phyloP scores from a whole-genome alignment of 2,329 filamentous ascomycete genomes.

The Penicillium griseofulvum region DNA sequence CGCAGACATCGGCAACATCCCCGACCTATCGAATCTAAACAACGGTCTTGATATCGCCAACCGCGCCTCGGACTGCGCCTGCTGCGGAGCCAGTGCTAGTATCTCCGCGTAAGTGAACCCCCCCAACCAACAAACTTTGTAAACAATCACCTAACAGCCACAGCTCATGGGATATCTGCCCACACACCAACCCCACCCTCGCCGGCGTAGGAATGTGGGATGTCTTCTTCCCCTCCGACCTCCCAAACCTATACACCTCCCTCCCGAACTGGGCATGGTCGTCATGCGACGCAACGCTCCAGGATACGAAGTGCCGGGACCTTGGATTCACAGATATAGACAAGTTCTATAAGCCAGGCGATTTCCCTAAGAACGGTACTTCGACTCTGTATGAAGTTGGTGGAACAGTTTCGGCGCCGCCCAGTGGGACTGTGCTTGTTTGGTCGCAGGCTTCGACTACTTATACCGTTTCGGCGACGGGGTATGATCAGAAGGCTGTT shows the following conservation, averaged over 20 bases:
- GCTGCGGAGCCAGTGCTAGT: constrained; percentile 37
- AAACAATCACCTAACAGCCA: background rate
- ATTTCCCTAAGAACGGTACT: constrained; percentile 29
- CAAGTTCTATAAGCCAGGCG: constrained; percentile 24
- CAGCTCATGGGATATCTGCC: constrained; percentile 34
- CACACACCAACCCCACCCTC: constrained; percentile 26
- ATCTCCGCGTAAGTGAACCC: constrained; percentile 32
- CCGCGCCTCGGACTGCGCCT: constrained; percentile 32
- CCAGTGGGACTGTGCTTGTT: constrained; percentile 35
- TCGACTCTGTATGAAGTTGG: constrained; percentile 30
- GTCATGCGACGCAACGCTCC: constrained; percentile 17
- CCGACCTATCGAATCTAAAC: constrained; percentile 18
- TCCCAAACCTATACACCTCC: constrained; percentile 19
- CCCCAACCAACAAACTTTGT: background rate
- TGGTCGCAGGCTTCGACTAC: constrained; percentile 35
- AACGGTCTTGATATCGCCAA: constrained; percentile 22
- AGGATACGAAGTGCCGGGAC: constrained; percentile 19
- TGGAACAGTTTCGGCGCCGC: constrained; percentile 34
- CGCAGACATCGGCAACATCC: constrained; percentile 4
- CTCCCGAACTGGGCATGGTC: constrained; percentile 20
- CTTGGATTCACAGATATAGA: constrained; percentile 20
- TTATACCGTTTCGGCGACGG: constrained; percentile 39
- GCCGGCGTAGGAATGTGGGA: constrained; percentile 20
- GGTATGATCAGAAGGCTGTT: constrained; percentile 23
- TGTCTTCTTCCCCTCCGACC: constrained; percentile 20